phyloP scores from a whole-genome alignment of 2,329 filamentous ascomycete genomes.

The Aspergillus sp. region DNA sequence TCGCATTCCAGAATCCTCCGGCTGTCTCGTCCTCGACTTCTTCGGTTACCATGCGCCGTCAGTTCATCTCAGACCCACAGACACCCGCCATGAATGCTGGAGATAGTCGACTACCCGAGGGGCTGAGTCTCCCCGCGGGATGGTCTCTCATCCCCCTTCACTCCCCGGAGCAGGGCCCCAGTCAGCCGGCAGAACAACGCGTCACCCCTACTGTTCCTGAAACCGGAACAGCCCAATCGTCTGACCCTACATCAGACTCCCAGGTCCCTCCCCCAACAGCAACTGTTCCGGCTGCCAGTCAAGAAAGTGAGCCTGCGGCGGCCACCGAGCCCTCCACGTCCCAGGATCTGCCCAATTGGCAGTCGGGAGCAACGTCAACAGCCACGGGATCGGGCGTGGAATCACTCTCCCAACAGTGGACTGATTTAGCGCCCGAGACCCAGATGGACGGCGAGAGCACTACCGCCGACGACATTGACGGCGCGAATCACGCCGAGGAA shows the following conservation, averaged over 20 bases:
- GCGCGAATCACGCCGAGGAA: constrained; percentile 10
- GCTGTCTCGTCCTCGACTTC: constrained; percentile 22
- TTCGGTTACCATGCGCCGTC: constrained; percentile 27
- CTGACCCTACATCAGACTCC: not conserved
- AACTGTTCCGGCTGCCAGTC: not conserved
- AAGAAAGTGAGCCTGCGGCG: constrained; percentile 1
- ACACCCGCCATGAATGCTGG: constrained; percentile 41
- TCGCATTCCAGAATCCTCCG: constrained; percentile 15
- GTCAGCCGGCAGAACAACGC: constrained; percentile 1
- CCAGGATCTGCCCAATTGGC: constrained; percentile 23
- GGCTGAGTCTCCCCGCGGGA: constrained; percentile 54
- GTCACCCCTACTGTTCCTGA: constrained; percentile 11
- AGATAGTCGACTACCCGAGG: constrained; percentile 52
- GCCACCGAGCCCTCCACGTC: constrained; percentile 1
- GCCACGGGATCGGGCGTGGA: constrained; percentile 19
- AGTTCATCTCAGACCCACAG: constrained; percentile 32
- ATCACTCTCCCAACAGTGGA: constrained; percentile 35
- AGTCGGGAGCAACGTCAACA: constrained; percentile 11
- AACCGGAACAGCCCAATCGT: not conserved
- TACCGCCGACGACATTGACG: not conserved
- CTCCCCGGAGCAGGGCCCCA: constrained; percentile 16
- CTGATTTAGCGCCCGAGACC: constrained; percentile 28
- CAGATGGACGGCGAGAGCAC: constrained; percentile 12
- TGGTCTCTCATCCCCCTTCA: constrained; percentile 42
- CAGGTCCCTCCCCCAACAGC: not conserved